phyloP scores from a whole-genome alignment of 176 grass and related monocot genomes.

The Avena sativa region DNA sequence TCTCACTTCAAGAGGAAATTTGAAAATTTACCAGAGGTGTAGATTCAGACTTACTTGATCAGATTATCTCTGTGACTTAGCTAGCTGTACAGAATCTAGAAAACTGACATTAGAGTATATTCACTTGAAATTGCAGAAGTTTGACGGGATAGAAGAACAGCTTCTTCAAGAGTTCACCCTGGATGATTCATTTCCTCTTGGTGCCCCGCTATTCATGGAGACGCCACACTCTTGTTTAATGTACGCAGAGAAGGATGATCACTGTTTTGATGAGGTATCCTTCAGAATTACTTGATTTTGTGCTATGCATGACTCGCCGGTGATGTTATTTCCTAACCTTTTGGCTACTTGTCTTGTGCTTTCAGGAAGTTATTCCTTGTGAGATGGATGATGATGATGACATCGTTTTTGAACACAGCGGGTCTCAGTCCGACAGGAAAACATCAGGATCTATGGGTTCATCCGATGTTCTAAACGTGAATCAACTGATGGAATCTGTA shows the following conservation, averaged over 20 bases:
- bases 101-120: slow-evolving; percentile 18
- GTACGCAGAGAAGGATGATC: slow-evolving; percentile 59
- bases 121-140: slow-evolving; percentile 55
- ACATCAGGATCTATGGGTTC: slow-evolving; percentile 72
- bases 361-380: slow-evolving; percentile 76
- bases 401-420: slow-evolving; percentile 63
- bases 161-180: slow-evolving; percentile 85
- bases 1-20: slow-evolving; percentile 70
- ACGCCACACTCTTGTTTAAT: slow-evolving; percentile 66
- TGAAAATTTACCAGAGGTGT: slow-evolving; percentile 73
- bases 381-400: slow-evolving; percentile 80
- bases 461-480: slow-evolving; percentile 83
- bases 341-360: slow-evolving; percentile 38
- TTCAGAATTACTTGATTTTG: slow-evolving; percentile 20
- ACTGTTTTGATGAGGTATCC: slow-evolving; percentile 81
- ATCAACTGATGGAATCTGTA: slow-evolving; percentile 94
- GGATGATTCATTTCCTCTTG: slow-evolving; percentile 86
- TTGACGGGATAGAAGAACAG: slow-evolving; percentile 68
- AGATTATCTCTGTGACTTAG: slow-evolving; percentile 13
- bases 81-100: slow-evolving; percentile 23
- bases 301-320: not conserved
- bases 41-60: slow-evolving; percentile 33
- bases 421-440: slow-evolving; percentile 79
- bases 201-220: slow-evolving; percentile 83
- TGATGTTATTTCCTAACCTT: slow-evolving; percentile 33